phyloP scores from a whole-genome alignment of 108 stramenopile species.

The Skeletonema tropicum region DNA sequence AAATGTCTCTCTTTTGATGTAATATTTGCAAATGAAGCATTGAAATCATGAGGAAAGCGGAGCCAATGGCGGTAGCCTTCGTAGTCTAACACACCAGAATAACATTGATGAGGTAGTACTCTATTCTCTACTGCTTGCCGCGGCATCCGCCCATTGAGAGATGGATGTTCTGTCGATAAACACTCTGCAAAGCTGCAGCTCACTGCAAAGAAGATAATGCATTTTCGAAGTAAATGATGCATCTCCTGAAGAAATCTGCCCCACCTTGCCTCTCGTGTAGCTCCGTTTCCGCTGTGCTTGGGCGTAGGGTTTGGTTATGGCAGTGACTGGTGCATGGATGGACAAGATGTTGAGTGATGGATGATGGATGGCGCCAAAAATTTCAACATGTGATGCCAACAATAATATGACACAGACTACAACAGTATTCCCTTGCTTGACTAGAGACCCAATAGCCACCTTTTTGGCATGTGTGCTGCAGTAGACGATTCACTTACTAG shows the following conservation, averaged over 20 bases:
- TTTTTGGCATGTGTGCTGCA: too few relatives aligned
- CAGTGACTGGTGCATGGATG: too few relatives aligned
- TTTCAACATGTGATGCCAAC: too few relatives aligned
- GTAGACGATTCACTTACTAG: too few relatives aligned
- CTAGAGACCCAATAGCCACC: too few relatives aligned
- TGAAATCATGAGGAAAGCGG: slow-evolving; percentile 3
- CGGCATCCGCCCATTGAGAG: slow-evolving; percentile 7
- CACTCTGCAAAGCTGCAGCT: background rate
- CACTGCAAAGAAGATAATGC: background rate
- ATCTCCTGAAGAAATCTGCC: background rate
- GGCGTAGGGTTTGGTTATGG: too few relatives aligned
- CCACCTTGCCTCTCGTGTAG: background rate
- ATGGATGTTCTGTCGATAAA: background rate
- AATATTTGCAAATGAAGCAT: background rate
- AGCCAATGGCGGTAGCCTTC: slow-evolving; percentile 23
- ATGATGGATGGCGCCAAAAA: too few relatives aligned
- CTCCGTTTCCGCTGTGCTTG: too few relatives aligned
- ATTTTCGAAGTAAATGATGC: background rate
- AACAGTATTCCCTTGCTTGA: too few relatives aligned
- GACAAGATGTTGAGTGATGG: too few relatives aligned
- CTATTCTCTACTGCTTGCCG: slow-evolving; percentile 9
- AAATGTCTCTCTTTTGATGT: slow-evolving; percentile 1
- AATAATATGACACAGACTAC: too few relatives aligned
- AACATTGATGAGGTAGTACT: slow-evolving; percentile 27
- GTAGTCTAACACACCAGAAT: slow-evolving; percentile 14